Evolutionary conservation across 495 filamentous ascomycete genomes (phyloP).

Genomic region (Neurospora sp.): DNA sequence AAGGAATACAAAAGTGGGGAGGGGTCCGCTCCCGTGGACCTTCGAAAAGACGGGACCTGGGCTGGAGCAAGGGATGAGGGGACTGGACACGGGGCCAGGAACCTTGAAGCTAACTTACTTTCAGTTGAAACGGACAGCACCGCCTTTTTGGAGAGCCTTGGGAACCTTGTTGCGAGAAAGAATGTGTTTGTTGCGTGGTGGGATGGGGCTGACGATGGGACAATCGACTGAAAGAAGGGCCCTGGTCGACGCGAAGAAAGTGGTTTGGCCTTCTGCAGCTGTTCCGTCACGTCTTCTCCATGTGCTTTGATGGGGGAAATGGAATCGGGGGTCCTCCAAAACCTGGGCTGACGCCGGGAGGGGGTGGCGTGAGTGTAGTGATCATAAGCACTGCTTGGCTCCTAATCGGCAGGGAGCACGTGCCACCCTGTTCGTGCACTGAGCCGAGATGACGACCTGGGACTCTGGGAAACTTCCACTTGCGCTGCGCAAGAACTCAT

Average conservation of each 20-base stretch:
- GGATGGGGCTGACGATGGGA: neutral
- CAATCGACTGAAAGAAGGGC: neutral
- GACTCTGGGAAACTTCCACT: neutral
- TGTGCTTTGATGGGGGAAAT: neutral
- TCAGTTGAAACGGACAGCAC: neutral
- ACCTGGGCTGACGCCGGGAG: neutral
- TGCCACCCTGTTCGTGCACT: neutral
- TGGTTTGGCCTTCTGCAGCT: neutral
- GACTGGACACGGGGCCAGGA: neutral
- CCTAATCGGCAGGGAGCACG: neutral
- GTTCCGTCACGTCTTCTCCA: neutral
- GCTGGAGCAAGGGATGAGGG: neutral
- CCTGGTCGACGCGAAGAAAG: neutral
- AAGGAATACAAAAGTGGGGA: neutral
- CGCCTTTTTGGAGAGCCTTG: neutral
- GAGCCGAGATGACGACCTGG: neutral
- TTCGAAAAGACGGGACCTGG: neutral
- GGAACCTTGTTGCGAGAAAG: neutral
- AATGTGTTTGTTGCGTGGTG: neutral
- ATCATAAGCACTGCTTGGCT: neutral
- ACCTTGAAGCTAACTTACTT: neutral
- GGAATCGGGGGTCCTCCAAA: neutral
- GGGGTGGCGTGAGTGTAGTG: neutral
- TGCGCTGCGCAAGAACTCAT: neutral
- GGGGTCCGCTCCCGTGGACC: neutral